Evolutionary conservation across 2,329 filamentous ascomycete species (phyloP).

Genomic region (Capronia americana): DNA sequence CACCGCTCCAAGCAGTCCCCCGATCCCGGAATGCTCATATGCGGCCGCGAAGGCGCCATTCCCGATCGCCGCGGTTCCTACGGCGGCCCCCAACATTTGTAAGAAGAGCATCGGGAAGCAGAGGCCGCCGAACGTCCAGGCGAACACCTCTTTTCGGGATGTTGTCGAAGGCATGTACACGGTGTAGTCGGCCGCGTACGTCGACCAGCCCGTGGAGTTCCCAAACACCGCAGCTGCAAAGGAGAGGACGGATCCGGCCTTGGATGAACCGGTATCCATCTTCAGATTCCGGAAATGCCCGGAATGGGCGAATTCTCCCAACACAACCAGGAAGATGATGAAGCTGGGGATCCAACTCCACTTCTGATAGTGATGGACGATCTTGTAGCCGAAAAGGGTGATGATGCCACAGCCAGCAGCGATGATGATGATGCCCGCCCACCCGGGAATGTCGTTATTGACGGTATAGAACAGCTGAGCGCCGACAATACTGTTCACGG

Average conservation of each 20-base stretch:
- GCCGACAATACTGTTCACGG: constrained; percentile 36
- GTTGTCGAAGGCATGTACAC: constrained; percentile 24
- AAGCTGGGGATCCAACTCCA: constrained; percentile 37
- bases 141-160: constrained; percentile 6
- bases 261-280: constrained; percentile 13
- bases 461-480: constrained; percentile 39
- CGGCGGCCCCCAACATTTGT: constrained; percentile 33
- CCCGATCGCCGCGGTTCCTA: constrained; percentile 30
- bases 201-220: constrained; percentile 40
- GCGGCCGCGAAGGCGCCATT: constrained; percentile 27
- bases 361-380: constrained; percentile 19
- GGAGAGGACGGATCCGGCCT: constrained; percentile 34
- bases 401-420: constrained; percentile 34
- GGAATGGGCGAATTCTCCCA: constrained; percentile 34
- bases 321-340: constrained; percentile 36
- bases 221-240: constrained; percentile 41
- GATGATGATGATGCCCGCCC: constrained; percentile 38
- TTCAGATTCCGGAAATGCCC: constrained; percentile 33
- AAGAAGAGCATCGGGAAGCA: constrained; percentile 29
- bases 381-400: constrained; percentile 39
- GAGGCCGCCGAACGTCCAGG: constrained; percentile 17
- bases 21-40: constrained; percentile 27
- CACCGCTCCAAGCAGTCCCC: constrained; percentile 33
- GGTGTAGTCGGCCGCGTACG: constrained; percentile 20
- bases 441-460: constrained; percentile 37